Percentiles rank a stretch among this genome's conserved stretches.
Conservation (phyloP, 768 basidiomycete genomes). For the Asterophora lycoperdoides region DNA sequence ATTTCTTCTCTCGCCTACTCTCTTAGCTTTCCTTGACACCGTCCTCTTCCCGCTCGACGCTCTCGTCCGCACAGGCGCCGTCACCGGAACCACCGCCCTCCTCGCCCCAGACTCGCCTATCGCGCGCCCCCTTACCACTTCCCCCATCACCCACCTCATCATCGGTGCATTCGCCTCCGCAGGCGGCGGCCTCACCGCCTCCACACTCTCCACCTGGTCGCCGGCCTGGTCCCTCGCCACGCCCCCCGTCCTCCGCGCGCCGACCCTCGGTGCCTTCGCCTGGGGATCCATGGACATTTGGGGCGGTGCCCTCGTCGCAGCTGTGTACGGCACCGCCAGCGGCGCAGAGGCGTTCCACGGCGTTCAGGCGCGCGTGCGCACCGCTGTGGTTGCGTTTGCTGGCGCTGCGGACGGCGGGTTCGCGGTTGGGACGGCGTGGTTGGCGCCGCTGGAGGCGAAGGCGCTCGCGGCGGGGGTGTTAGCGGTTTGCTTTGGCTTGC, state of each 20-base stretch:
- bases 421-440: conserved; percentile 1
- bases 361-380: conserved; percentile 9
- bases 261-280: conserved; percentile 25
- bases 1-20: conserved; percentile 3
- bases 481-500: conserved; percentile 30
- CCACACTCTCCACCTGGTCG: conserved; percentile 41
- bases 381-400: conserved; percentile 1
- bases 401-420: background rate
- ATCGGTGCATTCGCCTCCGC: conserved; percentile 44
- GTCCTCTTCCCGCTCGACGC: conserved; percentile 48
- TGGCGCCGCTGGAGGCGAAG: conserved; percentile 25
- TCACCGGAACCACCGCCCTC: conserved; percentile 33
- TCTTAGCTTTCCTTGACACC: conserved; percentile 36
- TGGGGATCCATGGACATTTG: conserved; percentile 46
- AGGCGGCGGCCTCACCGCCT: conserved; percentile 42
- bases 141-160: conserved; percentile 42
- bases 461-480: conserved; percentile 30
- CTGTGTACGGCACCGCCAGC: conserved; percentile 10
- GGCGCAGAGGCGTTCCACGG: conserved; percentile 10
- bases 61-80: conserved; percentile 39
- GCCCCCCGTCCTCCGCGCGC: conserved; percentile 40
- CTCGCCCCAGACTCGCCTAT: conserved; percentile 26
- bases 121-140: conserved; percentile 32
- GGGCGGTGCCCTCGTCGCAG: conserved; percentile 44
- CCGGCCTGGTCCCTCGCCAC: conserved; percentile 42